Evolutionary conservation across 768 basidiomycete species (phyloP).

Genomic region (Mycena polygramma): DNA sequence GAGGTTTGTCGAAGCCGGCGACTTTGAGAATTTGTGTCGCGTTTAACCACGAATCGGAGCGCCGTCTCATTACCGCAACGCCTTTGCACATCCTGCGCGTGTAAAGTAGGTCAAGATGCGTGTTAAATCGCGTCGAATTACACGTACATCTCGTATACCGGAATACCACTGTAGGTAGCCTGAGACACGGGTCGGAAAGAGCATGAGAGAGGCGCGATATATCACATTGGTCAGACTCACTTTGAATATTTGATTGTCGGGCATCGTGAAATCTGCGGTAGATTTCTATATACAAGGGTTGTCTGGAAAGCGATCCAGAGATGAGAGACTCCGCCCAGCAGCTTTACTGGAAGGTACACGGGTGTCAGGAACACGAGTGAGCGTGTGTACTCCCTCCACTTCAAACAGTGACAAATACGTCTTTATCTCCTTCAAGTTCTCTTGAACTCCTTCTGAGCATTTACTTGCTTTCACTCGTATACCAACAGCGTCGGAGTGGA

Average conservation of each 20-base stretch:
- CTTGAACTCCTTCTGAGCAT: background rate
- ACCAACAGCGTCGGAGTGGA: no score
- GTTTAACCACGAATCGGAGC: conserved; percentile 97
- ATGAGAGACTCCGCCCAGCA: background rate
- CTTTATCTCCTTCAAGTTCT: background rate
- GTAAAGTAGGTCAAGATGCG: conserved; percentile 52
- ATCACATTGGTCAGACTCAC: conserved; percentile 51
- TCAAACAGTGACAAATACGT: conserved; percentile 18
- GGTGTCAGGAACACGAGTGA: conserved; percentile 24
- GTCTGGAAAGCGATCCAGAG: background rate
- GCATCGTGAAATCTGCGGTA: conserved; percentile 59
- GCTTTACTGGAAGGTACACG: no score
- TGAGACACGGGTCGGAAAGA: conserved; percentile 48
- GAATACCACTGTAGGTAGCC: conserved; percentile 95
- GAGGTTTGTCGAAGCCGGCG: conserved; percentile 99
- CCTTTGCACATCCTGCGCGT: conserved; percentile 90
- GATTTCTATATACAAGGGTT: conserved; percentile 3
- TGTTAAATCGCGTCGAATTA: conserved; percentile 50
- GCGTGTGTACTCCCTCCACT: background rate
- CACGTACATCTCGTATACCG: conserved; percentile 91
- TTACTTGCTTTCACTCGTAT: no score
- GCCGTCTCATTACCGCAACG: conserved; percentile 97
- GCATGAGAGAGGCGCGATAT: conserved; percentile 40
- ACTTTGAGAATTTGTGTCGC: conserved; percentile 99
- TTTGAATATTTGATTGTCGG: conserved; percentile 92